Base-by-base conservation (phyloP, 345 rosid species). In the Odontarrhena argentea region DNA sequence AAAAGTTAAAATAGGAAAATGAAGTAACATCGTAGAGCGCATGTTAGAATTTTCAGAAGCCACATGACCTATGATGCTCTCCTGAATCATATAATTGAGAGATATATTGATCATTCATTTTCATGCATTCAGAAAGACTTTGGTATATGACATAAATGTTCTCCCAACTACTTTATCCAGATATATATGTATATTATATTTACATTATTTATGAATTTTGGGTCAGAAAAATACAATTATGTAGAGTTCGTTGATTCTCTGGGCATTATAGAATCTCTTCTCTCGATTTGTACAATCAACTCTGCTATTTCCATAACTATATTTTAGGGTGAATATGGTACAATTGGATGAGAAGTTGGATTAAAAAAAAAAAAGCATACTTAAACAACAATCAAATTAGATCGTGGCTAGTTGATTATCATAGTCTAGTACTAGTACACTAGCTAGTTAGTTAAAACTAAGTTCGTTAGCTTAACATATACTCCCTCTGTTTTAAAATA, bases 11-110 rank as follows among this genome's bases (percentile, higher is more conserved):
- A 74, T 25, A 67, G 73, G 6, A 60, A 60, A 44, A 28, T 54
- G 63, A 45, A 67, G 73, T 60, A 46, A 67, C 73, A 60, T 74
- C 57, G 47, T 61, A 74, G 42, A n/a, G 8, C 44, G 28, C 58
- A 58, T 34, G 43, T 50, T 51, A 24, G 47, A 43, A 51, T 26
- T 65, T 18, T 32, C 55, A 50, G 55, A 58, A 43, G 60, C 36
- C 72, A 73, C 77, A 59, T 65, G 71, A 41, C 22, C 63, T 6
- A 56, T 26, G 46, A 56, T 72, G 37, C 52, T 40, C 65, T 42
- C 34, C 60, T 47, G 46, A 34, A 48, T 64, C 57, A 36, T 55
- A 52, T 50, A 41, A 69, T 37, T 47, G 42, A 46, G 64, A 57
- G 64, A 68, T 68, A 57, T 37, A 35, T 50, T 32, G 15, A 56